phyloP scores from a whole-genome alignment of 352 stramenopile genomes.

The Phytopythium boreale region DNA sequence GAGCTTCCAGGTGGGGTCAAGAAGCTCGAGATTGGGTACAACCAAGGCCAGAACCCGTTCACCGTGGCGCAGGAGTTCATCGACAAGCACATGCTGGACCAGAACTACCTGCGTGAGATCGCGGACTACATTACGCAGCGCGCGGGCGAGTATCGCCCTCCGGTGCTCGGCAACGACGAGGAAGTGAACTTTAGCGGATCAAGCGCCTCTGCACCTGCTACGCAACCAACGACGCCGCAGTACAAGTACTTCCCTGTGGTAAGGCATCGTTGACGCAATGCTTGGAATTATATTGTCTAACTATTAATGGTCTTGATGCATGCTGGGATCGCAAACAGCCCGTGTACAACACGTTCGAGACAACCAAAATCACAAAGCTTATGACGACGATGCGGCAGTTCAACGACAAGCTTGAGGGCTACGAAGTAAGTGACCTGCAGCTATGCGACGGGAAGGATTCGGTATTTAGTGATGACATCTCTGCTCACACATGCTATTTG shows the following conservation, averaged over 20 bases:
- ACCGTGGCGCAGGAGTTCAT: conserved; percentile 95
- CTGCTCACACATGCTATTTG: conserved; percentile 1
- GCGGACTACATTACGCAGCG: conserved; percentile 96
- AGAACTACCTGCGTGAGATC: conserved; percentile 92
- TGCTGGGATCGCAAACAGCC: conserved; percentile 27
- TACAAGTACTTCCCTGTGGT: conserved; percentile 76
- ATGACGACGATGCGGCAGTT: conserved; percentile 90
- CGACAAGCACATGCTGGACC: conserved; percentile 93
- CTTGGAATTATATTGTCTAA: background rate
- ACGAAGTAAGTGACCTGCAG: conserved; percentile 28
- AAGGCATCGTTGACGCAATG: conserved; percentile 16
- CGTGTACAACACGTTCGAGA: conserved; percentile 92
- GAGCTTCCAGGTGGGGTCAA: conserved; percentile 90
- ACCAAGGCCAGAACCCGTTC: conserved; percentile 97
- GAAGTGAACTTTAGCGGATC: conserved; percentile 17
- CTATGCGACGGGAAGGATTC: too few species aligned
- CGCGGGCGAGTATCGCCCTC: conserved; percentile 71
- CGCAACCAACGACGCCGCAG: conserved; percentile 8
- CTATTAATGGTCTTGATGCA: too few species aligned
- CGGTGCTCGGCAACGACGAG: conserved; percentile 50
- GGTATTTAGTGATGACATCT: background rate
- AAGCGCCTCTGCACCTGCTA: conserved; percentile 5
- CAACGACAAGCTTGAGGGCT: conserved; percentile 71
- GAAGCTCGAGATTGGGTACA: conserved; percentile 97
- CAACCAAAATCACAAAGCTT: conserved; percentile 91